Evolutionary conservation across 352 stramenopile genomes (phyloP).

Genomic region (Phytopythium boreale): DNA sequence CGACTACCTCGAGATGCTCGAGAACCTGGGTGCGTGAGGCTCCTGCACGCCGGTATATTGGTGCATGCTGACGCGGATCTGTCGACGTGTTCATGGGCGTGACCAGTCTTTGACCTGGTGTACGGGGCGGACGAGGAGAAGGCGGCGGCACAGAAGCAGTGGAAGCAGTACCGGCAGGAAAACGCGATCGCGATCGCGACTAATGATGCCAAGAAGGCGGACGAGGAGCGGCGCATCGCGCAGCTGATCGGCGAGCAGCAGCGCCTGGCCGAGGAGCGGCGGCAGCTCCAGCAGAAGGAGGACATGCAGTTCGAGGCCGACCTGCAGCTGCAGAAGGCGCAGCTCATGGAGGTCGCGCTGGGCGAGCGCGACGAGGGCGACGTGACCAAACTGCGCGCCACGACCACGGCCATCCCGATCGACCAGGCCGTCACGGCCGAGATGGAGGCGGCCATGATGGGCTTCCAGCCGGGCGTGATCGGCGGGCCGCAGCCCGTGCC

Average conservation of each 20-base stretch:
- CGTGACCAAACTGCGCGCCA: conserved; percentile 64
- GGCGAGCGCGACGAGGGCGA: conserved; percentile 81
- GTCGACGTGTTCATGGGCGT: neutral
- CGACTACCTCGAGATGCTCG: conserved; percentile 80
- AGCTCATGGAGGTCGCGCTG: conserved; percentile 85
- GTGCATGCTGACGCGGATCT: neutral
- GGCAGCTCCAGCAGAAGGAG: conserved; percentile 72
- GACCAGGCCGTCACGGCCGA: conserved; percentile 84
- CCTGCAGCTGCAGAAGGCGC: conserved; percentile 72
- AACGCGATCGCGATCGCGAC: conserved; percentile 82
- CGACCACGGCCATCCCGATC: conserved; percentile 81
- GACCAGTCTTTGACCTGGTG: conserved; percentile 79
- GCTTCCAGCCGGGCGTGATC: conserved; percentile 73
- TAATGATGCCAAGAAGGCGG: conserved; percentile 83
- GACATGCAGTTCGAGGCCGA: conserved; percentile 81
- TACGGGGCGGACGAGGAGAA: conserved; percentile 78
- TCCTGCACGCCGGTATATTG: neutral
- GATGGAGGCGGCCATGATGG: conserved; percentile 89
- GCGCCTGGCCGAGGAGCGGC: conserved; percentile 70
- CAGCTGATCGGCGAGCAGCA: conserved; percentile 85
- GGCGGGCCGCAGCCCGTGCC: conserved; percentile 72
- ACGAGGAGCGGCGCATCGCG: conserved; percentile 83
- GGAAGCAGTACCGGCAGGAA: conserved; percentile 83
- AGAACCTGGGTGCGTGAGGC: conserved; percentile 73
- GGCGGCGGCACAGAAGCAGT: conserved; percentile 69